These are phyloP conservation scores for Arctium lappa DNA, from an alignment of 129 eudicot genomes.

Conservation along the genomic window DNA sequence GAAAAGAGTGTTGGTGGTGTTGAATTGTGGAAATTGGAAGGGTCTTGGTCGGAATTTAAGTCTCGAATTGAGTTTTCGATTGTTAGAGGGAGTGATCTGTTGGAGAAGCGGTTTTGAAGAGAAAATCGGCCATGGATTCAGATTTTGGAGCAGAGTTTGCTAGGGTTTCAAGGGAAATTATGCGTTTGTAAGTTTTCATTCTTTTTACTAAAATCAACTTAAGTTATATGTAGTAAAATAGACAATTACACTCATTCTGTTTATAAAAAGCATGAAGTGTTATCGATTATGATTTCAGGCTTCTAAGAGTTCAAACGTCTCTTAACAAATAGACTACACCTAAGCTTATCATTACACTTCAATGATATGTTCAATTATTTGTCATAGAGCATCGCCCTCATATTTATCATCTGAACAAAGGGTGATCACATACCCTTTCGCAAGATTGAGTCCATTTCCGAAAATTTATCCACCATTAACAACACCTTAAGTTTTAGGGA, in stretches of 20 bases:
- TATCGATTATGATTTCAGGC: neutral
- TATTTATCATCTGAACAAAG: no score
- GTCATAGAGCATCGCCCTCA: neutral
- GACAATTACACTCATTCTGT: neutral
- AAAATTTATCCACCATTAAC: no score
- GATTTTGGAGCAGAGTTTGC: neutral
- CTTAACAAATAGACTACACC: neutral
- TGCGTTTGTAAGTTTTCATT: neutral
- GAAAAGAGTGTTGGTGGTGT: slow-evolving; percentile 26
- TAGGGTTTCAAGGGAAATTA: neutral
- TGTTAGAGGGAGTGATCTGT: slow-evolving; percentile 56
- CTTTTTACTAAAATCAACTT: neutral
- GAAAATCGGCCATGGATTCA: neutral
- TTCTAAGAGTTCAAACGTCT: no score
- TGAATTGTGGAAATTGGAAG: slow-evolving; percentile 31
- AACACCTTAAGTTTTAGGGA: no score
- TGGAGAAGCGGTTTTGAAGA: slow-evolving; percentile 14
- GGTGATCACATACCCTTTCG: no score
- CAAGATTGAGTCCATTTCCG: no score
- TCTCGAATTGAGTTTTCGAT: slow-evolving; percentile 21
- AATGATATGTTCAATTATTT: neutral
- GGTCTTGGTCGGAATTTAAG: slow-evolving; percentile 18
- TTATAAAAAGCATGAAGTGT: neutral
- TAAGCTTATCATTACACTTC: neutral
- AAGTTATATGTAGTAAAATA: neutral